Evolutionary conservation across 768 basidiomycete genomes (phyloP).

Genomic region (Suillus weaverae): DNA sequence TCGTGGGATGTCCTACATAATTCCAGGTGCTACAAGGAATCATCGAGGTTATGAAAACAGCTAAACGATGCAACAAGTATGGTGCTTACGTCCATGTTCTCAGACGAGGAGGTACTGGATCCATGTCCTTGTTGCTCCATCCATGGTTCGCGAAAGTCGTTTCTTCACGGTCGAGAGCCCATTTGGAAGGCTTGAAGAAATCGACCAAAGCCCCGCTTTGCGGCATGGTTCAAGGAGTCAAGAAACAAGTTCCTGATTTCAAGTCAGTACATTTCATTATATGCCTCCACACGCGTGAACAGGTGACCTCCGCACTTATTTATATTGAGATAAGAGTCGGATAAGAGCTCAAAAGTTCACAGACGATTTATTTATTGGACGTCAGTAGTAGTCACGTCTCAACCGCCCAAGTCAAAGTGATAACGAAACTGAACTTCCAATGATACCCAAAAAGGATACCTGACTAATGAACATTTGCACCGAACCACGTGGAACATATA

Average conservation of each 20-base stretch:
- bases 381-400: too few relatives aligned
- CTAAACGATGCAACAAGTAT: neutral
- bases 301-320: constrained; percentile 3
- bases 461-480: neutral
- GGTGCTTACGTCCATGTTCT: constrained; percentile 58
- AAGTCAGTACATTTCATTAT: neutral
- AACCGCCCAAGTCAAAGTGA: neutral
- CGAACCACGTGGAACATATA: neutral
- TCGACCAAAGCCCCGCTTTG: constrained; percentile 4
- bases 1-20: constrained; percentile 57
- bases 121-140: constrained; percentile 79
- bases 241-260: neutral
- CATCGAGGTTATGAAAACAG: neutral
- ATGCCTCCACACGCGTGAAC: neutral
- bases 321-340: constrained; percentile 6
- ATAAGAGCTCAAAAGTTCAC: neutral
- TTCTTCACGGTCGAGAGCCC: constrained; percentile 52
- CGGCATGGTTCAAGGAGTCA: neutral
- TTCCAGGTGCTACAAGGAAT: constrained; percentile 47
- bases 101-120: constrained; percentile 60
- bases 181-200: constrained; percentile 39
- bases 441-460: neutral
- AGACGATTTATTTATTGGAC: neutral
- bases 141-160: constrained; percentile 52
- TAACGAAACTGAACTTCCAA: neutral